These are phyloP conservation scores for Pyrenophora tritici-repentis DNA, from an alignment of 2,329 filamentous ascomycete species.

Conservation along the genomic window DNA sequence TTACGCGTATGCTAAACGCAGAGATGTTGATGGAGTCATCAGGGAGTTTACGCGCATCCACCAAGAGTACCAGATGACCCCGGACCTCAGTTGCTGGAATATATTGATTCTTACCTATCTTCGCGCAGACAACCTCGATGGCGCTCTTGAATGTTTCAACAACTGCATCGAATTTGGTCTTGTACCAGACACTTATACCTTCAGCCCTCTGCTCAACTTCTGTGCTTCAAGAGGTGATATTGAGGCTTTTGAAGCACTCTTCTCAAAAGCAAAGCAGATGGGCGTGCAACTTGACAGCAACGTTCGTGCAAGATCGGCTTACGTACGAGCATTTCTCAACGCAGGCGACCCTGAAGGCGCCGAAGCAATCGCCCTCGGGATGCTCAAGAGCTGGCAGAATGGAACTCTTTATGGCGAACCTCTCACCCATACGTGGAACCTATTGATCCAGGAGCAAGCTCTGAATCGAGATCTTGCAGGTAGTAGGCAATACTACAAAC, in stretches of 20 bases:
- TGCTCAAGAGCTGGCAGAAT: conserved; percentile 55
- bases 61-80: conserved; percentile 59
- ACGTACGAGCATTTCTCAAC: conserved; percentile 66
- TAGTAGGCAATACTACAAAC: conserved; percentile 59
- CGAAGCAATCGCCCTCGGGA: conserved; percentile 59
- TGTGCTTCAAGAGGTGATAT: conserved; percentile 74
- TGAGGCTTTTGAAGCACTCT: conserved; percentile 68
- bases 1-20: conserved; percentile 71
- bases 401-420: conserved; percentile 53
- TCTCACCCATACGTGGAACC: conserved; percentile 75
- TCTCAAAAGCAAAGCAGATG: conserved; percentile 63
- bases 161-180: conserved; percentile 58
- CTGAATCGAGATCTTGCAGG: conserved; percentile 62
- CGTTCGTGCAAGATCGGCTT: conserved; percentile 34
- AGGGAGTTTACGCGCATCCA: conserved; percentile 67
- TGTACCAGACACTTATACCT: conserved; percentile 66
- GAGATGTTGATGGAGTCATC: conserved; percentile 64
- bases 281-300: conserved; percentile 29
- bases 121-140: conserved; percentile 68
- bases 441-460: conserved; percentile 72
- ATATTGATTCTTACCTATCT: conserved; percentile 73
- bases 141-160: conserved; percentile 67
- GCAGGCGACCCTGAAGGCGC: conserved; percentile 54
- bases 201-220: conserved; percentile 75
- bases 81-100: conserved; percentile 72